A percentile compares a stretch with the other conserved stretches of the same genome.
Conservation (phyloP, 306 rosid species). For the Geum urbanum region DNA sequence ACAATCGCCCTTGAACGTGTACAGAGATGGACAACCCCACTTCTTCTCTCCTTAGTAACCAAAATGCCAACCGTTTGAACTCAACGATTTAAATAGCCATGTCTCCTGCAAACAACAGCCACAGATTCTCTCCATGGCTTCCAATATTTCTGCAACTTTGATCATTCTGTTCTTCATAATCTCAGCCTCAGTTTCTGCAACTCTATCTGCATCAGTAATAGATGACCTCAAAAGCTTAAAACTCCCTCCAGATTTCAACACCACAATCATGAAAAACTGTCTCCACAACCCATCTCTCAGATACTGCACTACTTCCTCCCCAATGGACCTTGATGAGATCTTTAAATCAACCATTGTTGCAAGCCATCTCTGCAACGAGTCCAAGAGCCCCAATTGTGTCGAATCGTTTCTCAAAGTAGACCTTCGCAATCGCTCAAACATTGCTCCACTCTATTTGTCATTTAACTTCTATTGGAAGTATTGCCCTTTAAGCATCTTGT, state of each 20-base stretch:
- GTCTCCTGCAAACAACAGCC: background rate
- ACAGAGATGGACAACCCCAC: conserved; percentile 1
- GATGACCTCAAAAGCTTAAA: conserved; percentile 59
- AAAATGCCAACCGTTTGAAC: conserved; percentile 24
- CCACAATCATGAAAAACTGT: conserved; percentile 61
- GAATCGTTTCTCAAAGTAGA: conserved; percentile 62
- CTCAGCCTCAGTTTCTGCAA: conserved; percentile 14
- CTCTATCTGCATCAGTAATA: conserved; percentile 45
- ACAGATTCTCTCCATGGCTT: conserved; percentile 37
- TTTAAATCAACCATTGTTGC: conserved; percentile 67
- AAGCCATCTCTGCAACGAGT: conserved; percentile 70
- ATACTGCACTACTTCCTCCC: conserved; percentile 48
- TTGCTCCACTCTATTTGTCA: conserved; percentile 57
- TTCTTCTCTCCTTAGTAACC: background rate
- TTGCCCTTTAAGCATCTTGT: conserved; percentile 47
- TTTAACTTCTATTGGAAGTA: conserved; percentile 73
- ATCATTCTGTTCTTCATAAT: conserved; percentile 20
- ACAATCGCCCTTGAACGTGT: background rate
- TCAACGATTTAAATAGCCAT: background rate
- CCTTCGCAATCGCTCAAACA: conserved; percentile 47
- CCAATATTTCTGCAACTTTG: conserved; percentile 32
- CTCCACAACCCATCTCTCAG: conserved; percentile 56
- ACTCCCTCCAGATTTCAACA: conserved; percentile 57
- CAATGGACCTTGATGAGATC: conserved; percentile 48
- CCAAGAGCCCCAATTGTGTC: conserved; percentile 53